Evolutionary conservation across 441 rosid genomes (phyloP), one percentile per base, ranked within the genome.

Genomic region (Corymbia calophylla): DNA sequence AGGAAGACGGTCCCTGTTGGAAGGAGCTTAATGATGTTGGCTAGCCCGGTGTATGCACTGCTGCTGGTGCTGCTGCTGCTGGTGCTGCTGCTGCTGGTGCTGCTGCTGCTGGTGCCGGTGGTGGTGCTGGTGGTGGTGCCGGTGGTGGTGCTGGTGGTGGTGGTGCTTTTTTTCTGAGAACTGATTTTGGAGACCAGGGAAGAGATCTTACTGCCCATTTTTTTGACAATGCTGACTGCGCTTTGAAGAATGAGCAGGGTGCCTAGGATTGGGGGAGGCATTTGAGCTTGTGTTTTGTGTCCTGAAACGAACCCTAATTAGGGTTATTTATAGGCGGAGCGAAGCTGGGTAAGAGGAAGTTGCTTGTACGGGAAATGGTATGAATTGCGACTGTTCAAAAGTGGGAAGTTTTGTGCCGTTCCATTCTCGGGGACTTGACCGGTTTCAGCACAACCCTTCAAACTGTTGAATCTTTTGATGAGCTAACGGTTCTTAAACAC

Each of bases 1-100:
- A 94, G 31, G 92, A 97, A 97, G 86, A 97, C 98, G 1, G 98
- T 97, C 89, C 98, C 98, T 6, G 99, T 96, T 0, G 99, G 99
- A 47, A 97, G 98, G 89, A 96, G 95, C 92, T 90, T 96, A 88
- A 97, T 88, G 86, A 97, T 95, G 93, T 94, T 97, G 4, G 97
- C 98, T 7, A 95, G 55, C 13, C 97, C 95, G 12, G 93, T 56
- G 48, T 94, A 93, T 29, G 97, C 47, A 0, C 19, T 92, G 89
- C 77, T 93, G 89, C 90, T 95, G 48, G 73, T 88, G 62, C 92
- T 68, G 80, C 21, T 64, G 73, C 73, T 64, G 70, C 70, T n/a
- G 73, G 35, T 64, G 70, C 70, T 60, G 66, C 14, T 58, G n/a
- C 3, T 58, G 29, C 31, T 6, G 68, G 4, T 12, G 31, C 1